Evolutionary conservation across 768 basidiomycete genomes (phyloP), one percentile per base, ranked within the genome.

Genomic region (Amanita subjunquillea): DNA sequence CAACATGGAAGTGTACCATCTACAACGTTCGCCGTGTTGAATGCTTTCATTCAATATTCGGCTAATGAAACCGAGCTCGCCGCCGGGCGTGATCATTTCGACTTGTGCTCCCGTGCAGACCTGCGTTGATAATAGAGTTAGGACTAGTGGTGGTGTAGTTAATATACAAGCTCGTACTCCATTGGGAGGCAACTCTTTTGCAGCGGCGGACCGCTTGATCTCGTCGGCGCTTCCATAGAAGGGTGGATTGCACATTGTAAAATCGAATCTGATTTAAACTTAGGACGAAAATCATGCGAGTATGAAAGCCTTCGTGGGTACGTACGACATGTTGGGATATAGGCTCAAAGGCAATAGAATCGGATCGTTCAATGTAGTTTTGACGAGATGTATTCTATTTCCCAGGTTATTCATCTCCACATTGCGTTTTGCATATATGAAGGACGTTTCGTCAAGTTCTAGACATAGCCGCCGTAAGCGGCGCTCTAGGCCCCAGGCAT

Each of bases 181-280:
- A 58, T 72, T 82, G 0, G 95, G 87, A 5, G 68, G 70, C 12
- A 72, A 64, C 44, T 79, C 78, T 59, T 98, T 97, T 5, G 69
- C 67, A 17, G 75, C 74, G 0, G 81, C 78, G 2, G 81, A 82
- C 2, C 65, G 61, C 0, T 60, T 57, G 6, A 92, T 75, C 54
- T 98, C 95, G 29, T 82, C 79, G 0, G 64, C 61, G 53, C 82
- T 87, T n/a, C 72, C 63, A 62, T 96, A 98, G 66, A 99, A 99
- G 0, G 95, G 95, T 0, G 95, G 95, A 64, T 98, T 99, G 68
- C 94, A 97, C 82, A 98, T 91, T 0, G 83, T 81, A 57, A 95
- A 91, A 53, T 86, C 79, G 59, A 83, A 80, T 3, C 78, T 82
- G 9, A 8, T 6, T 9, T 4, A 3, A 25, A 9, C 2, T 8